phyloP scores from a whole-genome alignment of 2,329 filamentous ascomycete species.

The Neonectria hederae region DNA sequence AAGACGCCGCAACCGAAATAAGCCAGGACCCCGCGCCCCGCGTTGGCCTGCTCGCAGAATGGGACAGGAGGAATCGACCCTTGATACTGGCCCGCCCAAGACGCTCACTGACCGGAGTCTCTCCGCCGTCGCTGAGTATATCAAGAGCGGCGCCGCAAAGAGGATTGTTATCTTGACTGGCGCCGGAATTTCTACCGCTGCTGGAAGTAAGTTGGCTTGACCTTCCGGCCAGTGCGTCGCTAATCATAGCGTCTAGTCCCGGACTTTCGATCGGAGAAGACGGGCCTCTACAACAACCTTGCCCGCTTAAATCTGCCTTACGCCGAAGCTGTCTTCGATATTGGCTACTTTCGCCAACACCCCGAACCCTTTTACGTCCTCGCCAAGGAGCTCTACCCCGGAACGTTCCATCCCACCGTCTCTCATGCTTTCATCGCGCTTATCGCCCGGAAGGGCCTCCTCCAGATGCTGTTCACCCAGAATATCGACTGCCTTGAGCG shows the following conservation, averaged over 20 bases:
- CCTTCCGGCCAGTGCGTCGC: neutral
- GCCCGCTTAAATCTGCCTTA: slow-evolving; percentile 85
- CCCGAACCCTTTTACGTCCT: slow-evolving; percentile 92
- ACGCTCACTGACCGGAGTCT: slow-evolving; percentile 76
- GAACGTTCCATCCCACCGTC: slow-evolving; percentile 86
- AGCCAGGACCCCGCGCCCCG: slow-evolving; percentile 46
- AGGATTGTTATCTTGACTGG: slow-evolving; percentile 90
- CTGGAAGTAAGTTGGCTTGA: slow-evolving; percentile 60
- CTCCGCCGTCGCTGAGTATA: slow-evolving; percentile 80
- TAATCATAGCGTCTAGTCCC: slow-evolving; percentile 67
- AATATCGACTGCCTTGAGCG: slow-evolving; percentile 98
- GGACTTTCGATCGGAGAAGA: slow-evolving; percentile 93
- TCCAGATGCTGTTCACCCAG: slow-evolving; percentile 92
- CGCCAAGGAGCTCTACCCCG: slow-evolving; percentile 91
- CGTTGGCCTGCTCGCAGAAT: slow-evolving; percentile 64
- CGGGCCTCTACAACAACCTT: slow-evolving; percentile 93
- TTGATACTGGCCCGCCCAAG: slow-evolving; percentile 70
- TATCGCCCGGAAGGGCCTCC: slow-evolving; percentile 78
- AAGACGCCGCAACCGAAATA: slow-evolving; percentile 48
- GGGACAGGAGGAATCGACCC: slow-evolving; percentile 83
- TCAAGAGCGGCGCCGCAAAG: slow-evolving; percentile 73
- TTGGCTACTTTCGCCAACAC: slow-evolving; percentile 84
- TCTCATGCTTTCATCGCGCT: slow-evolving; percentile 90
- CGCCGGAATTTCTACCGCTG: slow-evolving; percentile 84
- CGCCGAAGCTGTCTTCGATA: slow-evolving; percentile 94